Evolutionary conservation across 2,329 filamentous ascomycete species (phyloP), one percentile per base, ranked within the genome.

Genomic region (Talaromyces atroroseus): DNA sequence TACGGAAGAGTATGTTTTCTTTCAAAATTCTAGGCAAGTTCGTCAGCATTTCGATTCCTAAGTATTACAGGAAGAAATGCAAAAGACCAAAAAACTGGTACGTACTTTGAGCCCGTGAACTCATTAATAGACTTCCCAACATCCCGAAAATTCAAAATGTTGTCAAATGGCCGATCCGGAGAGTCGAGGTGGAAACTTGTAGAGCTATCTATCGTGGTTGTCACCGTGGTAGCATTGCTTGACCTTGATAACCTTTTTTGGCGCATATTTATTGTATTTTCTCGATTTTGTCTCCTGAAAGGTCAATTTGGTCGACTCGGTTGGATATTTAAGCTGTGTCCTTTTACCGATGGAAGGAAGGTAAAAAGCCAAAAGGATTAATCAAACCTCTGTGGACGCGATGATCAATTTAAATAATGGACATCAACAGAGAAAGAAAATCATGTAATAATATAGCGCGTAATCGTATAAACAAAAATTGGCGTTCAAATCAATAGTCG

Each of bases 111-210:
- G 23, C 79, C 79, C 4, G 82, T 70, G 59, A 80, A 80, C 24
- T 72, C 66, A 64, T 91, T 91, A 62, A 90, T 77, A 0, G 82
- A 84, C 60, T 78, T 75, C 42, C 85, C 88, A 45, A 92, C 85
- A 76, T 92, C 89, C 57, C 89, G 83, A 67, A 92, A 90, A 70
- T 92, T 92, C 64, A 86, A 74, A 51, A 92, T 78, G 52, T 79
- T 80, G 58, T 85, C 77, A 62, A 87, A 75, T 1, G 67, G 66
- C 5, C 68, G 66, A 54, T 70, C 66, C 34, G 67, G 64, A 3
- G 68, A 68, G 58, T 64, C 66, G 52, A 71, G 66, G 56, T 71
- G 68, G 32, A 70, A 60, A 57, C 67, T 68, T 40, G 63, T 64
- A 45, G 65, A 62, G 49, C 66, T 63, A 14, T 61, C 59, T 58